Evolutionary conservation across 129 eudicot species (phyloP).

Genomic region (Rutidosis leptorrhynchoides): DNA sequence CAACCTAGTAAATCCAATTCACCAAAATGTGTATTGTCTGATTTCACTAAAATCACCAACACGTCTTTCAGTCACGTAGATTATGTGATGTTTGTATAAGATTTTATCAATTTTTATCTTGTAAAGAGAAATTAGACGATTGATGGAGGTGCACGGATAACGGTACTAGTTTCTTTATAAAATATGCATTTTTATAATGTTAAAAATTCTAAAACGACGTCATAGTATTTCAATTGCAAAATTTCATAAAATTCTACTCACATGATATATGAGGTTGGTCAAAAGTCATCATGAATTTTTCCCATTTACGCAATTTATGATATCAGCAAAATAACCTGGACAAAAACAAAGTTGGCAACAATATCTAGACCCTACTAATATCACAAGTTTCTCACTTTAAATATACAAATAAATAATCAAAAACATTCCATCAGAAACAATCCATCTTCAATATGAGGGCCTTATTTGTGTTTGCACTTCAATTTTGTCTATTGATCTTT

Average conservation of each 20-base stretch:
- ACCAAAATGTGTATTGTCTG: too few species aligned
- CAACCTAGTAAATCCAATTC: too few species aligned
- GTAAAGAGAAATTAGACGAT: too few species aligned
- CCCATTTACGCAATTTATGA: slow-evolving; percentile 9
- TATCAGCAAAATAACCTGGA: slow-evolving; percentile 9
- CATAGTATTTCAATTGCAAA: not conserved
- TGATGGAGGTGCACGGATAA: too few species aligned
- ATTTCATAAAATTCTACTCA: not conserved
- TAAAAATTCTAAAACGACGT: not conserved
- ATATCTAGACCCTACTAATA: not conserved
- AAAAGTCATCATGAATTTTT: slow-evolving; percentile 12
- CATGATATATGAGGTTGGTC: slow-evolving; percentile 15
- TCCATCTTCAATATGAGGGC: slow-evolving; percentile 21
- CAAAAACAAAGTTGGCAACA: not conserved
- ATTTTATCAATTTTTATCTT: too few species aligned
- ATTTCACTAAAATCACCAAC: too few species aligned
- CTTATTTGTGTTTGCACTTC: slow-evolving; percentile 20
- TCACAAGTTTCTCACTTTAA: not conserved
- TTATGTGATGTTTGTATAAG: too few species aligned
- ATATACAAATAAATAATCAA: not conserved
- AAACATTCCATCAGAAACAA: not conserved
- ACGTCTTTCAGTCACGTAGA: too few species aligned
- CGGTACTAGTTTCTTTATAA: too few species aligned
- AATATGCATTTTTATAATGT: too few species aligned
- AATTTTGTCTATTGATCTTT: slow-evolving; percentile 16